Base-by-base conservation (phyloP, 1,284 basidiomycete species). In the Tranzscheliella williamsii region DNA sequence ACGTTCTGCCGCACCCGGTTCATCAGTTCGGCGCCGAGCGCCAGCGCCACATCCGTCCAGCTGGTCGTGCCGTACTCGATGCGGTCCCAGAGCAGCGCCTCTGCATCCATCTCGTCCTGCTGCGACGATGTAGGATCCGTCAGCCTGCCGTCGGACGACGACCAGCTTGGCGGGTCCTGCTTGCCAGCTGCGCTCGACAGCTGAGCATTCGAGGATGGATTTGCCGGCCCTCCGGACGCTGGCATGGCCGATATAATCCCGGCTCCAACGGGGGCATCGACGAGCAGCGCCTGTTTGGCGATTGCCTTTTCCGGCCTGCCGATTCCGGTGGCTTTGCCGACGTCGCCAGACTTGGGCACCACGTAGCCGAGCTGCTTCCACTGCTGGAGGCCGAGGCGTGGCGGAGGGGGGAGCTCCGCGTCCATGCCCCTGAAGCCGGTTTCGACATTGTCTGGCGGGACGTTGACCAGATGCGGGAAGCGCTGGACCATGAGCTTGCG, bases 21-120 rank as follows among this genome's bases (percentile, higher is more conserved):
- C 87, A 96, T 94, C 30, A 94, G 78, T 75, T 91, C 89, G 5
- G 91, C 91, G 2, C 87, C 94, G 36, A 95, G 86, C 1, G 87
- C 88, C 29, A 98, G 79, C 0, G 91, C 91, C 37, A 96, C 84
- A 78, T 98, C 95, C 51, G 91, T 88, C 95, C 95, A 99, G 2
- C 87, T 85, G 13, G 58, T 62, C 26, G 65, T 62, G 30, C 61
- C 61, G 37, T 62, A 56, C n/a, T 57, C 57, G 37, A 63, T 52
- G 4, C 35, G 45, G 17, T 67, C 63, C 47, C 53, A 55, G 0
- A 52, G 48, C 17, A 48, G 53, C 2, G 53, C 62, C 43, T 67
- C 57, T 15, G 43, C 50, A 33, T 55, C 51, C 18, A 58, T 46
- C 17, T 64, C 61, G n/a, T 46, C 61, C 0, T 42, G 61, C 20